Base-by-base conservation (phyloP, 768 basidiomycete genomes). In the Suillus lakei region DNA sequence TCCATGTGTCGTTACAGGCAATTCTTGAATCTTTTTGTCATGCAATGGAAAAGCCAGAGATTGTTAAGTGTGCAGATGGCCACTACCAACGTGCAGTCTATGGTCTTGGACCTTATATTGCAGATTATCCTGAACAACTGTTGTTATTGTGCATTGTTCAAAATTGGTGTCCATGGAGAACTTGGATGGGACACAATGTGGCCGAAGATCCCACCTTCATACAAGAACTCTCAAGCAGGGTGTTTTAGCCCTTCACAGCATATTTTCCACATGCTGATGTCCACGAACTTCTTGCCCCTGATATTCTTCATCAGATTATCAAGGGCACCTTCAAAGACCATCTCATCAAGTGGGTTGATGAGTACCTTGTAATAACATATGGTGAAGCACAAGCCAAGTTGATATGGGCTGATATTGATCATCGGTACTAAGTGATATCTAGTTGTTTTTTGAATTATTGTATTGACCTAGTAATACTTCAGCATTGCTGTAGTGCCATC, bases 271-370 rank as follows among this genome's bases (percentile, higher is more conserved):
- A 53, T 23, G 64, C 60, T 41, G 28, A 67, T 32, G 65, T 67
- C 23, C 55, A 67, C 13, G 23, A 65, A 39, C 39, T 65, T 21
- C 54, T 66, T 15, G 10, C 62, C 18, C 65, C 65, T 8, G 13
- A 66, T 48, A 54, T 63, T 28, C 44, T 63, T 2, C 80, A 82
- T 64, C 80, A 82, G 64, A 38, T 83, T 6, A 80, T 82, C 70
- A 81, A 82, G 63, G 81, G 80, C 12, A 74, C 72, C 1, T 82
- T 82, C 69, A 82, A 81, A 60, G 80, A 81, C 59, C 81, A 82
- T 63, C 65, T 82, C 6, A 78, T 83, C 1, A 62, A 63, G 10
- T 82, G 81, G 81, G 71, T 78, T 0, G 58, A 62, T 2, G 66
- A 76, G 10, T 82, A 80, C 64, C 62, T 84, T 6, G 13, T 56